Evolutionary conservation across 139 green algal species (phyloP).

Genomic region (Tetratostichococcus sp.): DNA sequence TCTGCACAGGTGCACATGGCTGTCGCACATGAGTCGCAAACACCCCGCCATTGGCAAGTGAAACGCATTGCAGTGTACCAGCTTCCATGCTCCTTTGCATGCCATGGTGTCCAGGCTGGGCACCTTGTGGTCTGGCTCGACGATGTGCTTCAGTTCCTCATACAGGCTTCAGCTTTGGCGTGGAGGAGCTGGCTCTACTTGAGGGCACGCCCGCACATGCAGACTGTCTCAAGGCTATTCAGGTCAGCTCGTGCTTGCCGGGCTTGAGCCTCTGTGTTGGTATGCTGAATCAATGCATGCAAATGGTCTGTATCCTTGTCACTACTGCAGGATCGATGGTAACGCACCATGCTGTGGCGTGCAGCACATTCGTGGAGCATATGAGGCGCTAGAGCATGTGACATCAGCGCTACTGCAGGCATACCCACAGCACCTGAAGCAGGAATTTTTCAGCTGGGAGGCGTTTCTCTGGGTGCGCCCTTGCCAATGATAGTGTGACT

Average conservation of each 20-base stretch:
- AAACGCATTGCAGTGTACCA: no score
- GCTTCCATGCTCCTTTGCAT: no score
- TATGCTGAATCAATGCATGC: no score
- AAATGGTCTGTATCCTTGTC: no score
- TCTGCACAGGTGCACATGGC: constrained; percentile 30
- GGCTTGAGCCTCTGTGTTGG: neutral
- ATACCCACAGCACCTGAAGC: constrained; percentile 43
- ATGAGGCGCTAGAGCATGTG: constrained; percentile 20
- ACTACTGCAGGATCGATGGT: no score
- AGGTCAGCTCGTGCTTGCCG: constrained; percentile 8
- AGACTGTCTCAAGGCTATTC: constrained; percentile 15
- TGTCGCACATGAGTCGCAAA: no score
- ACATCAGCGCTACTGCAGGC: constrained; percentile 30
- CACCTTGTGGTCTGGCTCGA: no score
- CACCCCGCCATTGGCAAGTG: no score
- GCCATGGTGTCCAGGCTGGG: no score
- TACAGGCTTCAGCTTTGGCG: constrained; percentile 23
- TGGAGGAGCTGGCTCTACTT: constrained; percentile 18
- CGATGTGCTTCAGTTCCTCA: no score
- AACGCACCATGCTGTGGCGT: neutral
- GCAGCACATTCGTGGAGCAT: constrained; percentile 42
- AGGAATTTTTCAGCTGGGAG: constrained; percentile 33
- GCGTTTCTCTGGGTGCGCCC: constrained; percentile 42
- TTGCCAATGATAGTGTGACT: no score
- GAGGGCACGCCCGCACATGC: constrained; percentile 17